phyloP scores from a whole-genome alignment of 768 basidiomycete genomes.

The Lentinula boryana region DNA sequence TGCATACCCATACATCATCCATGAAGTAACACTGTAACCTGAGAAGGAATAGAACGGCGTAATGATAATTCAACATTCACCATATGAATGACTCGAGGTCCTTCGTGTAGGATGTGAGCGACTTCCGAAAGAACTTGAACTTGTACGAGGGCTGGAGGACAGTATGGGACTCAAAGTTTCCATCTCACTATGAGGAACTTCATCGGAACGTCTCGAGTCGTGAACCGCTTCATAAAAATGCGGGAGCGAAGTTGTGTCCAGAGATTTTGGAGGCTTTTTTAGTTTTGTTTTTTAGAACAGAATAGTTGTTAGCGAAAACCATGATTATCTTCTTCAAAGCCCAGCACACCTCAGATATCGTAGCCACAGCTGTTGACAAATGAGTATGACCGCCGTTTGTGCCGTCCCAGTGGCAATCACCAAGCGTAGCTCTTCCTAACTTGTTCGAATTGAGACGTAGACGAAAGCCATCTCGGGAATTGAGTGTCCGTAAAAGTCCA shows the following conservation, averaged over 20 bases:
- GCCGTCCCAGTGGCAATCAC: not conserved
- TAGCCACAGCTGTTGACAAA: not conserved
- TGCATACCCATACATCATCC: too few species aligned
- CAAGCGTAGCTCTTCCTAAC: slow-evolving; percentile 1
- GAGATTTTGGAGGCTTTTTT: not conserved
- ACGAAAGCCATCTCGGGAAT: not conserved
- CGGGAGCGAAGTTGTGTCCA: not conserved
- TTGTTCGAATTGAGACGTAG: slow-evolving; percentile 3
- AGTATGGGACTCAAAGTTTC: not conserved
- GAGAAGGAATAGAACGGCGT: too few species aligned
- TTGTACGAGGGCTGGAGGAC: not conserved
- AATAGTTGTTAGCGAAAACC: not conserved
- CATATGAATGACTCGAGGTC: not conserved
- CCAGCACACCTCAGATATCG: not conserved
- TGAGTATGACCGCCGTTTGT: not conserved
- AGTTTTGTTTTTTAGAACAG: too few species aligned
- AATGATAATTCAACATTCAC: not conserved
- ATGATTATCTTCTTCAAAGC: not conserved
- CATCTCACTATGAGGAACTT: not conserved
- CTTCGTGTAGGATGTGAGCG: not conserved
- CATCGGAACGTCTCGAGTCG: not conserved
- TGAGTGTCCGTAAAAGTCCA: slow-evolving; percentile 31
- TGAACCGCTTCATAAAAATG: not conserved
- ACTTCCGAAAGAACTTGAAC: not conserved
- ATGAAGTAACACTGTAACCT: too few species aligned